Percentiles rank a stretch among this genome's conserved stretches.
Evolutionary conservation across 768 basidiomycete species (phyloP).

Genomic region (Termitomyces sp.): DNA sequence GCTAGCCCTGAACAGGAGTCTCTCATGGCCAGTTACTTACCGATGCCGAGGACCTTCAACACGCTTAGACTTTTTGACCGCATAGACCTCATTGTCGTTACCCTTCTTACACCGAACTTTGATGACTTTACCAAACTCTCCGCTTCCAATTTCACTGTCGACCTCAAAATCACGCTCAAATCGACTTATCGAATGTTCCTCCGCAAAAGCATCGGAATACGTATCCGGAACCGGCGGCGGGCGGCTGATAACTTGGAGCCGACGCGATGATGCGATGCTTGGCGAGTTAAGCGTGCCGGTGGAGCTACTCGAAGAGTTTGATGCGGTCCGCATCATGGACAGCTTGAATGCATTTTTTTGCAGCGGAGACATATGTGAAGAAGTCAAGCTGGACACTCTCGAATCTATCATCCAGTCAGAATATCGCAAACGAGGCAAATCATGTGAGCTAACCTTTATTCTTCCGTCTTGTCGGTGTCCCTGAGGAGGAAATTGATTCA

Average conservation of each 20-base stretch:
- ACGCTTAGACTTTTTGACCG: slow-evolving; percentile 91
- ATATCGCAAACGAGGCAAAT: slow-evolving; percentile 1
- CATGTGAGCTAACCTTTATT: slow-evolving; percentile 35
- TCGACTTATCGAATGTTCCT: slow-evolving; percentile 48
- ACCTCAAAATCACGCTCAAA: slow-evolving; percentile 82
- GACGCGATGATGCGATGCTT: slow-evolving; percentile 23
- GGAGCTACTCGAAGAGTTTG: slow-evolving; percentile 54
- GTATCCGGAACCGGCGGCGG: slow-evolving; percentile 14
- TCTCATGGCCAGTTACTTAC: slow-evolving; percentile 36
- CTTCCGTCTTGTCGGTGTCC: slow-evolving; percentile 59
- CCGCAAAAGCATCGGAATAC: slow-evolving; percentile 34
- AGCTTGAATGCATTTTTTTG: slow-evolving; percentile 30
- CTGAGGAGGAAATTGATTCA: slow-evolving; percentile 49
- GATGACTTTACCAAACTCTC: slow-evolving; percentile 92
- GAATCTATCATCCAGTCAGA: slow-evolving; percentile 8
- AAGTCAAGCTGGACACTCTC: slow-evolving; percentile 46
- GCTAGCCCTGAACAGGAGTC: slow-evolving; percentile 12
- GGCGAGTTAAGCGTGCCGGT: slow-evolving; percentile 41
- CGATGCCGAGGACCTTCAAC: slow-evolving; percentile 91
- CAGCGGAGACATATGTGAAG: slow-evolving; percentile 42
- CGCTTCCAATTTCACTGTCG: slow-evolving; percentile 79
- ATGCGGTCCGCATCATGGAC: slow-evolving; percentile 44
- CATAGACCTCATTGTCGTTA: slow-evolving; percentile 53
- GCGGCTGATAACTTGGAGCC: slow-evolving; percentile 17
- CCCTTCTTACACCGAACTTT: slow-evolving; percentile 69